phyloP scores from a whole-genome alignment of 2,329 filamentous ascomycete genomes.

The Beauveria pseudobassiana region DNA sequence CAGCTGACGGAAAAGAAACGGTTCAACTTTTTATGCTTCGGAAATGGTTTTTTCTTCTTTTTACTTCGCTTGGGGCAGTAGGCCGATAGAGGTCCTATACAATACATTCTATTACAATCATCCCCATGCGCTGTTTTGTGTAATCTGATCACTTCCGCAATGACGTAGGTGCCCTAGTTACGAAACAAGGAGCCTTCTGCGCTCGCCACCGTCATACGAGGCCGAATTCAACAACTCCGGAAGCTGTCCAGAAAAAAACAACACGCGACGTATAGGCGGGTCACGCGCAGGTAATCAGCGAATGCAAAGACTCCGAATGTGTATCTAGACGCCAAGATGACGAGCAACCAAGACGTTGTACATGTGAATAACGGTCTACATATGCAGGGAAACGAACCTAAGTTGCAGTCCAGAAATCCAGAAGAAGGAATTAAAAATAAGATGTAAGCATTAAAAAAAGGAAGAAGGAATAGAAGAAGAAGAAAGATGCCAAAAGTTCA shows the following conservation, averaged over 20 bases:
- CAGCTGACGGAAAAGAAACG: background rate
- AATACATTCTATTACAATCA: background rate
- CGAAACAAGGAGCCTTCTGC: background rate
- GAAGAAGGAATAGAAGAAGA: background rate
- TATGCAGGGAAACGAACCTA: too few species aligned
- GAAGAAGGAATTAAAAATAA: too few species aligned
- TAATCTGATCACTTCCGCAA: background rate
- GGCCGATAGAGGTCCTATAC: background rate
- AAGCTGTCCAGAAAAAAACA: background rate
- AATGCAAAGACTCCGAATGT: too few species aligned
- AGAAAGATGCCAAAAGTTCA: background rate
- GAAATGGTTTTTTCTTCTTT: background rate
- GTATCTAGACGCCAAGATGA: too few species aligned
- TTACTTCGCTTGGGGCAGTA: background rate
- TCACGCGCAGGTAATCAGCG: too few species aligned
- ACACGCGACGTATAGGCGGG: background rate
- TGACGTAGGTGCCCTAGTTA: conserved; percentile 4
- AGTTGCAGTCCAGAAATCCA: too few species aligned
- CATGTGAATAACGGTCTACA: too few species aligned
- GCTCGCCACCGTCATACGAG: background rate
- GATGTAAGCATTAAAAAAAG: background rate
- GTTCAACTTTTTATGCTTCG: background rate
- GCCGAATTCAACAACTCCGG: background rate
- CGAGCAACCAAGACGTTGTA: too few species aligned
- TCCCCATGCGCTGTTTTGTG: background rate